These are phyloP conservation scores for Sclerotinia glacialis DNA, from an alignment of 2,329 filamentous ascomycete species.

Conservation along the genomic window DNA sequence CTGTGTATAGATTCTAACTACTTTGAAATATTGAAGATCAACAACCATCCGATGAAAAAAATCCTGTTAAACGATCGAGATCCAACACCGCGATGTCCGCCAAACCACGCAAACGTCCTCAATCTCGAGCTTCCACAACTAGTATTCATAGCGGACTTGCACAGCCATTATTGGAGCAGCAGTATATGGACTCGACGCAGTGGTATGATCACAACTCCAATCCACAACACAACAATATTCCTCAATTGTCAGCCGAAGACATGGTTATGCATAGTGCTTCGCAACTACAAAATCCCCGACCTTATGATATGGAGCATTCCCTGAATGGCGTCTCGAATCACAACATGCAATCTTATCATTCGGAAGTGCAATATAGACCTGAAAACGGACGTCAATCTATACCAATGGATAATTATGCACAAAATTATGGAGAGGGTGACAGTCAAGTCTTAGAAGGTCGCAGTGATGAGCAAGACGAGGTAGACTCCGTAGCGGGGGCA, in stretches of 20 bases:
- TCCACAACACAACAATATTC: slow-evolving; percentile 33
- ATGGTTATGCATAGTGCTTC: slow-evolving; percentile 57
- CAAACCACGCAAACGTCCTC: slow-evolving; percentile 44
- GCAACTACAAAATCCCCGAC: slow-evolving; percentile 52
- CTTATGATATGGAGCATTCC: slow-evolving; percentile 50
- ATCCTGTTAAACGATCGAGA: slow-evolving; percentile 44
- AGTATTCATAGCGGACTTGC: slow-evolving; percentile 43
- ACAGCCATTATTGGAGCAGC: slow-evolving; percentile 37
- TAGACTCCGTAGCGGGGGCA: slow-evolving; percentile 49
- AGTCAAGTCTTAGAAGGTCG: slow-evolving; percentile 57
- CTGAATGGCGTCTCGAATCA: slow-evolving; percentile 50
- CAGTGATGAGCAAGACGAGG: slow-evolving; percentile 56
- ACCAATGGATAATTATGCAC: slow-evolving; percentile 53
- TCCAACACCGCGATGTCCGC: slow-evolving; percentile 46
- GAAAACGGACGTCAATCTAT: slow-evolving; percentile 49
- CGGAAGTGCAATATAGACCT: slow-evolving; percentile 43
- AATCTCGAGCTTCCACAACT: slow-evolving; percentile 49
- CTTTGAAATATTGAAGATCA: slow-evolving; percentile 33
- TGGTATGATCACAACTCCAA: slow-evolving; percentile 39
- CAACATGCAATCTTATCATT: slow-evolving; percentile 44
- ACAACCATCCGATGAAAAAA: slow-evolving; percentile 36
- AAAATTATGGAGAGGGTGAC: slow-evolving; percentile 57
- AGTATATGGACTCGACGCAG: slow-evolving; percentile 34
- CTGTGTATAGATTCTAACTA: slow-evolving; percentile 26
- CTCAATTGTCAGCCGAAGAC: slow-evolving; percentile 54